Base-by-base conservation (phyloP, 495 filamentous ascomycete species). In the Penicillium antarcticum region DNA sequence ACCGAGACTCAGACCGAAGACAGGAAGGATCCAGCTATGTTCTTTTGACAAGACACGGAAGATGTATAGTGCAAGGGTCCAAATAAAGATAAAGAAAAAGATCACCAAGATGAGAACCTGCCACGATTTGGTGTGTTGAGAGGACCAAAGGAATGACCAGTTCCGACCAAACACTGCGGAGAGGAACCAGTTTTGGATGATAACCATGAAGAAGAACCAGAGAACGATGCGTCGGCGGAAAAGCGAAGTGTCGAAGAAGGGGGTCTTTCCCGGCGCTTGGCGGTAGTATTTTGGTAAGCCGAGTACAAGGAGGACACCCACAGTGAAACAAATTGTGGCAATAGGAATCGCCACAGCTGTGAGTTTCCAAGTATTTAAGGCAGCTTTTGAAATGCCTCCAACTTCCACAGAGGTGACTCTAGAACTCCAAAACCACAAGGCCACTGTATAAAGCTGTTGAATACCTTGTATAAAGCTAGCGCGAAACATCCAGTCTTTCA, bases 141-240 rank as follows among this genome's bases (percentile, higher is more conserved):
- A 74, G 10, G 67, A 66, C 70, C 78, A 86, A 37, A 86, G 75
- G 63, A 80, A 86, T 19, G 66, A 60, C 83, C 83, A 86, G 60
- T 80, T 83, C 34, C 82, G 77, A 44, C 83, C 82, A 62, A 83
- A 83, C 32, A 76, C 80, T 1, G 80, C 69, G 13, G 78, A 76
- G 24, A 87, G 78, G 70, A 74, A 87, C 74, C 79, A 86, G 61
- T 88, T 88, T 65, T 87, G 84, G 23, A 87, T 61, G 57, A 87
- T 61, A 52, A 86, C 78, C 45, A 75, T 68, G 63, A 84, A 67
- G 63, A 85, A 66, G 60, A 71, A 69, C 69, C 66, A 72, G 18
- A 83, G 66, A 16, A 85, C 76, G 43, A 84, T 80, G 48, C 82
- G 81, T 9, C 84, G 73, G 16, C 81, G 77, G 51, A 74, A 65